Evolutionary conservation across 225 moss, liverwort and hornwort genomes (phyloP), one percentile per base, ranked within the genome.

Genomic region (Antitrichia curtipendula): DNA sequence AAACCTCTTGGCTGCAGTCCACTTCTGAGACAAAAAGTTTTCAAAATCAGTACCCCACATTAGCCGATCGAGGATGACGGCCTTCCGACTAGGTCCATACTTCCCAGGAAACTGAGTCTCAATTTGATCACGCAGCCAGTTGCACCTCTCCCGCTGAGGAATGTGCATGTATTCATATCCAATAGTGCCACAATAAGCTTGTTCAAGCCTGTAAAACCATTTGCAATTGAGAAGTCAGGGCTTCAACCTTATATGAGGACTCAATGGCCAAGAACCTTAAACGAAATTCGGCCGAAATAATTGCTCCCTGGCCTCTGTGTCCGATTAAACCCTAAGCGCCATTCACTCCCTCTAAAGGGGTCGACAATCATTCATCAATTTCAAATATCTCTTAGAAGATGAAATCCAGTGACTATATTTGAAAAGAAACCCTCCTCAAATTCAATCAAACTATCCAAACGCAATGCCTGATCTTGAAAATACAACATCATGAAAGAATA

Each of bases 131-230:
- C 99, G 92, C 90, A 99, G 76, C 99, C 99, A 99, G 73, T 99
- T 99, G 89, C 99, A 99, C 90, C 93, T 94, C 54, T 97, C 96
- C 57, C 99, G 89, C n/a, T 95, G 94, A 65, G 95, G 90, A 68
- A 99, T 99, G 91, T 99, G 99, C 99, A 99, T 99, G 81, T 97
- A 99, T 82, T 97, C 98, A 80, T 96, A 98, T 29, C 98, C 99
- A 59, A 95, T 97, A 22, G 97, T 97, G 64, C 99, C 96, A 84
- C 95, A 95, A 75, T 99, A 99, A 8, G 97, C 95, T 87, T 92
- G 93, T 86, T 97, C 99, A 75, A 99, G 89, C 89, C 95, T 94
- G 92, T n/a, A 69, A 38, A 80, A 60, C 53, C 85, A 85, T 54
- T 82, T 62, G 76, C 45, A n/a, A 62, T 61, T 57, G 38, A 16